phyloP scores from a whole-genome alignment of 257 asterid species.

The Leonotis leonurus region DNA sequence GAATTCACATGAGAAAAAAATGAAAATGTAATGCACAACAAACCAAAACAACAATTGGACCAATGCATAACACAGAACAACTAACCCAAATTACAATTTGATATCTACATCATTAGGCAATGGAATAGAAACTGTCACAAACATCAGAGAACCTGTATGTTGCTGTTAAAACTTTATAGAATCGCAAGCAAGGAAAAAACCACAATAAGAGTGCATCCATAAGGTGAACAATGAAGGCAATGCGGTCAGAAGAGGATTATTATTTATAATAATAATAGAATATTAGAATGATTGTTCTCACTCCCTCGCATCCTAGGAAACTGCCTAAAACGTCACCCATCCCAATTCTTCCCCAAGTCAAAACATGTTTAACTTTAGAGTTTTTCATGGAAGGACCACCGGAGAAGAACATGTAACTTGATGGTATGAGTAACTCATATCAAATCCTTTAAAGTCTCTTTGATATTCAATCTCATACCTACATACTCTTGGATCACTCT shows the following conservation, averaged over 20 bases:
- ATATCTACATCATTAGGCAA: neutral
- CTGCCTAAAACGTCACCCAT: too few species aligned
- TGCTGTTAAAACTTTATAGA: neutral
- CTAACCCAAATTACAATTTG: neutral
- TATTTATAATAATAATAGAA: neutral
- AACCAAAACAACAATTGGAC: neutral
- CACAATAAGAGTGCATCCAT: neutral
- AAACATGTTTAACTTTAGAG: too few species aligned
- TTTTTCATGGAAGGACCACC: too few species aligned
- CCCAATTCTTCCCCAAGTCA: too few species aligned
- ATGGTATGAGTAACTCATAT: too few species aligned
- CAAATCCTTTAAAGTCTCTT: too few species aligned
- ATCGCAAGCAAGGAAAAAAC: neutral
- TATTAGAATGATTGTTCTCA: neutral
- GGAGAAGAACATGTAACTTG: too few species aligned
- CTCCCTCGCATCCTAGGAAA: too few species aligned
- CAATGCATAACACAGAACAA: neutral
- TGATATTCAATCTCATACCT: too few species aligned
- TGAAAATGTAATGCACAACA: neutral
- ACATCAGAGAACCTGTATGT: neutral
- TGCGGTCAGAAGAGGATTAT: neutral
- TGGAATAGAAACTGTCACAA: neutral
- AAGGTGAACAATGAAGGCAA: neutral
- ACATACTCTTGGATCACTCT: too few species aligned
- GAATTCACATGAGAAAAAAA: slow-evolving; percentile 1